phyloP scores from a whole-genome alignment of 441 rosid species.

The Populus hybrid region DNA sequence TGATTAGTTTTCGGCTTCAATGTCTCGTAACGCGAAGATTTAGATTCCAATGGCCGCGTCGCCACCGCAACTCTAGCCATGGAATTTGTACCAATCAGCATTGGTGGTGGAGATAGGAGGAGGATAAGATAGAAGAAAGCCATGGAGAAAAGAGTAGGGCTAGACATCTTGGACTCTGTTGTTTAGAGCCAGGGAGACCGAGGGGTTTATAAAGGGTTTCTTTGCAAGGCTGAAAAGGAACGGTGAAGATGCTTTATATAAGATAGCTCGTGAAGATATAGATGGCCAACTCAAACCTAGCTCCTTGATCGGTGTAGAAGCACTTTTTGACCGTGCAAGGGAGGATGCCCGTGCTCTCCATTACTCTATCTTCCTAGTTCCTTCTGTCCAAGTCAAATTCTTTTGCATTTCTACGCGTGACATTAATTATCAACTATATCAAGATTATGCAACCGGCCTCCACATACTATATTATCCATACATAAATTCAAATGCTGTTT shows the following conservation, averaged over 20 bases:
- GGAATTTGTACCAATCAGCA: background rate
- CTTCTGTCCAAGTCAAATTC: conserved; percentile 16
- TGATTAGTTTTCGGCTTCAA: conserved; percentile 26
- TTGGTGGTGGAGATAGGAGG: conserved; percentile 20
- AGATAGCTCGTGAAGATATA: conserved; percentile 31
- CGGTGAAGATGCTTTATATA: conserved; percentile 27
- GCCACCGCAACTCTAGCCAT: conserved; percentile 6
- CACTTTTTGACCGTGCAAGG: conserved; percentile 28
- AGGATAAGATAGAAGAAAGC: conserved; percentile 24
- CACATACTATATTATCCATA: no score
- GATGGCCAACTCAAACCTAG: conserved; percentile 23
- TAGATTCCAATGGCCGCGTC: conserved; percentile 32
- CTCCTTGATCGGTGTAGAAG: background rate
- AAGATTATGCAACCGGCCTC: no score
- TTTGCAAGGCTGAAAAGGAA: background rate
- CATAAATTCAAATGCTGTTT: no score
- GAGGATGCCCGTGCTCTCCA: conserved; percentile 56
- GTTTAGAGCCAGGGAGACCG: background rate
- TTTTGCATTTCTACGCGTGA: background rate
- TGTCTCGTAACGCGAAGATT: conserved; percentile 7
- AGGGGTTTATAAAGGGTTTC: background rate
- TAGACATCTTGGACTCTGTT: conserved; percentile 8
- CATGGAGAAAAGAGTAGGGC: conserved; percentile 13
- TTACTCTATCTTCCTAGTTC: conserved; percentile 28
- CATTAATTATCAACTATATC: no score